Percentiles rank a stretch among this genome's conserved stretches.
Conservation (phyloP, 495 filamentous ascomycete genomes). For the Saxophila tyrrhenica region DNA sequence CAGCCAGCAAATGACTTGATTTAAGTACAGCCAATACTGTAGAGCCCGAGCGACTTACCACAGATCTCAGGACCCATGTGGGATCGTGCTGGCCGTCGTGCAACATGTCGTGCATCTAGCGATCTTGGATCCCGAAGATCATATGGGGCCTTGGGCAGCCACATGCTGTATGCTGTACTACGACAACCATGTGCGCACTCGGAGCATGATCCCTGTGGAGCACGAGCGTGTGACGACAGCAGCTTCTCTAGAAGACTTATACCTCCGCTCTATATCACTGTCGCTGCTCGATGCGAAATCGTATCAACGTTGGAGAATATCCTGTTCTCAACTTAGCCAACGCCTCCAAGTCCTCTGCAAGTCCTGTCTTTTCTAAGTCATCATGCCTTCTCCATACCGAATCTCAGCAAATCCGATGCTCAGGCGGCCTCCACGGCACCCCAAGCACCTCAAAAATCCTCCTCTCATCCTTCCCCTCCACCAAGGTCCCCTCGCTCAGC, state of each 20-base stretch:
- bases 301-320: too few species aligned
- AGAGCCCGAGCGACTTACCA: too few species aligned
- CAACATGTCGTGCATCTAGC: background rate
- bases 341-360: background rate
- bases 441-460: conserved; percentile 77
- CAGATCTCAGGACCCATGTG: too few species aligned
- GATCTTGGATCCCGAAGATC: too few species aligned
- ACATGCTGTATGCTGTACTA: background rate
- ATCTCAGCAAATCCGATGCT: conserved; percentile 60
- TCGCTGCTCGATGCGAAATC: too few species aligned
- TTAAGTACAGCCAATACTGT: too few species aligned
- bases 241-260: too few species aligned
- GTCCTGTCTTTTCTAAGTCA: too few species aligned
- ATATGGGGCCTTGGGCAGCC: too few species aligned
- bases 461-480: conserved; percentile 70
- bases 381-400: background rate
- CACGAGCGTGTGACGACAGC: background rate
- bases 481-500: conserved; percentile 57
- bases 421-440: conserved; percentile 76
- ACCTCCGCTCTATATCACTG: too few species aligned
- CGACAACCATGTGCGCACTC: background rate
- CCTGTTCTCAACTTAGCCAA: background rate
- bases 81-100: too few species aligned
- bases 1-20: too few species aligned
- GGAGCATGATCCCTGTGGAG: background rate